Evolutionary conservation across 2,329 filamentous ascomycete species (phyloP), one percentile per base, ranked within the genome.

Genomic region (Penicillium hordei): DNA sequence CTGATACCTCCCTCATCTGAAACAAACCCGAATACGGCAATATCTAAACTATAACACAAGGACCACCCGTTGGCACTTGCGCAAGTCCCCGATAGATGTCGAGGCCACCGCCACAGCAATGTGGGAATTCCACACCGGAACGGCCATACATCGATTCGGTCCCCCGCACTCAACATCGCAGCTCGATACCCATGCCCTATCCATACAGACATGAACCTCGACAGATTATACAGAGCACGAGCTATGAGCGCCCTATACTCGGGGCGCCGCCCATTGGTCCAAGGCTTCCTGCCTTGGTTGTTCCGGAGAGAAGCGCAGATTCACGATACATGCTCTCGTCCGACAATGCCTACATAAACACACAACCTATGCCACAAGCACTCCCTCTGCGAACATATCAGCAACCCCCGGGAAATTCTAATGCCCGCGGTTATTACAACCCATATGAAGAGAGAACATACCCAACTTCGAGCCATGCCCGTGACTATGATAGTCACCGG

Each of bases 81-180:
- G 46, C 58, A 49, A 51, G 50, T 36, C 48, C 54, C 23, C 38
- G 15, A 65, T 68, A 70, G 66, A 74, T 73, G 70, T 72, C 72
- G 61, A 65, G 62, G 61, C 58, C 66, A 48, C 68, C 70, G 38
- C 64, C 67, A 19, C 64, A 66, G 51, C 65, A 68, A 67, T 66
- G 67, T 66, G 69, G 60, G 50, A 61, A 66, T 51, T 46, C 69
- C 59, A 58, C 64, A 48, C 52, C 65, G 49, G 64, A 70, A 43
- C 57, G 59, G 36, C 61, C 60, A 34, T 63, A 66, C 51, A 44
- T 62, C 50, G 63, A 70, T 45, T 54, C 56, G 27, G 54, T 53
- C 36, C 48, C 60, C 46, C 60, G 61, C 48, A 46, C 52, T 39
- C 60, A 64, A 40, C 57, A 55, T 10, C 38, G 15, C 25, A 55